Evolutionary conservation across 106 monocot genomes (phyloP).

Genomic region (Dendrobium huoshanense): DNA sequence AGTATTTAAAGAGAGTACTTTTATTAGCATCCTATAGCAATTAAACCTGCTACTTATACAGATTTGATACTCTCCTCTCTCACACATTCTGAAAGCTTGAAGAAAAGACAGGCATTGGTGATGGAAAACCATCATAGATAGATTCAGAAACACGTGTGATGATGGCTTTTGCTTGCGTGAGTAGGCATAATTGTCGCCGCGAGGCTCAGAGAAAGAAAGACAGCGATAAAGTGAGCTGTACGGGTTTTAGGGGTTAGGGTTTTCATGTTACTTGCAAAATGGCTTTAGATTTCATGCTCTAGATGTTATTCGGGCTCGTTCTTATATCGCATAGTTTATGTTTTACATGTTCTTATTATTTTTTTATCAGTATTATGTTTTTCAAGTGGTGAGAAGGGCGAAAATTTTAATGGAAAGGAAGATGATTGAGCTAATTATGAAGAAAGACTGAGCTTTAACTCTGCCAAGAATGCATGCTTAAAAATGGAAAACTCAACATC

Average conservation of each 20-base stretch:
- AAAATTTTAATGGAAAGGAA: background rate
- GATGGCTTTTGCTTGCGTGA: background rate
- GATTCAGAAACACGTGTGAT: constrained; percentile 4
- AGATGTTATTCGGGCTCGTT: too few species aligned
- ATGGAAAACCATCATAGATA: background rate
- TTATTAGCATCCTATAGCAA: background rate
- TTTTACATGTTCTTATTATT: background rate
- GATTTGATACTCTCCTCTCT: background rate
- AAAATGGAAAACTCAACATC: background rate
- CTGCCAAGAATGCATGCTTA: background rate
- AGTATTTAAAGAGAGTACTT: too few species aligned
- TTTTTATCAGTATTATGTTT: background rate
- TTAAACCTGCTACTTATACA: background rate
- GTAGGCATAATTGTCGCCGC: background rate
- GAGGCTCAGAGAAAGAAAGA: background rate
- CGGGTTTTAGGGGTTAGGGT: background rate
- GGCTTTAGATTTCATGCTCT: background rate
- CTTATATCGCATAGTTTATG: too few species aligned
- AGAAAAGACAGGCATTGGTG: background rate
- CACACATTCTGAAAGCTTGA: background rate
- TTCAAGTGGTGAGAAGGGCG: background rate
- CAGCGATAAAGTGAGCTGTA: background rate
- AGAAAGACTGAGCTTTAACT: background rate
- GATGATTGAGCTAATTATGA: background rate
- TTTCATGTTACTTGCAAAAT: background rate